phyloP scores from a whole-genome alignment of 345 rosid species.

The Gossypioides kirkii region DNA sequence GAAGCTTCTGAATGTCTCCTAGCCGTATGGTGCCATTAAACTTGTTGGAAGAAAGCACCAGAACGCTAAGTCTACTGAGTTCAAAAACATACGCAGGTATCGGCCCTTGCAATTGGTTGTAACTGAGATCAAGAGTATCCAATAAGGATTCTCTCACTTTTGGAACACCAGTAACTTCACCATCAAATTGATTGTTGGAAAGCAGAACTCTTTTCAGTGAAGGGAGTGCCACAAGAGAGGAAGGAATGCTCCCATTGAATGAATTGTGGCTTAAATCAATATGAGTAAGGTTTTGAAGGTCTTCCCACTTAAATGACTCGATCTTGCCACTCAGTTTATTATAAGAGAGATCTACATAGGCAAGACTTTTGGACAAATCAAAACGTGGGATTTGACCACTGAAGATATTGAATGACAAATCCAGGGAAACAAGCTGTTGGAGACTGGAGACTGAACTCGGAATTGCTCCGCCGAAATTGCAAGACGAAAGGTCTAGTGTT shows the following conservation, averaged over 20 bases:
- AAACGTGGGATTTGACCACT: constrained; percentile 30
- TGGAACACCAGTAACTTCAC: not conserved
- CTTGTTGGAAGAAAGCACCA: constrained; percentile 41
- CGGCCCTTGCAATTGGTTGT: constrained; percentile 33
- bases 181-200: constrained; percentile 29
- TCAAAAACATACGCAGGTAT: constrained; percentile 18
- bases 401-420: constrained; percentile 30
- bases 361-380: constrained; percentile 17
- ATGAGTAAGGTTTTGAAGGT: constrained; percentile 23
- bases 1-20: constrained; percentile 17
- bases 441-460: constrained; percentile 25
- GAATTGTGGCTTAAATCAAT: constrained; percentile 27
- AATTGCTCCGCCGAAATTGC: constrained; percentile 29
- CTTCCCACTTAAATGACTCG: constrained; percentile 13
- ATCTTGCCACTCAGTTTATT: constrained; percentile 32
- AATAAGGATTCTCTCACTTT: not conserved
- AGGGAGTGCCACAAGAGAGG: constrained; percentile 17
- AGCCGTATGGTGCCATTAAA: constrained; percentile 30
- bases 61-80: constrained; percentile 21
- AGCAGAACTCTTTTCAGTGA: constrained; percentile 12
- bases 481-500: not conserved
- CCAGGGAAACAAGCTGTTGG: constrained; percentile 23
- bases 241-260: constrained; percentile 29
- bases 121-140: constrained; percentile 33
- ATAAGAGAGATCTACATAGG: constrained; percentile 20